These are phyloP conservation scores for Spinacia oleracea DNA, from an alignment of 179 eudicot genomes.

Conservation along the genomic window DNA sequence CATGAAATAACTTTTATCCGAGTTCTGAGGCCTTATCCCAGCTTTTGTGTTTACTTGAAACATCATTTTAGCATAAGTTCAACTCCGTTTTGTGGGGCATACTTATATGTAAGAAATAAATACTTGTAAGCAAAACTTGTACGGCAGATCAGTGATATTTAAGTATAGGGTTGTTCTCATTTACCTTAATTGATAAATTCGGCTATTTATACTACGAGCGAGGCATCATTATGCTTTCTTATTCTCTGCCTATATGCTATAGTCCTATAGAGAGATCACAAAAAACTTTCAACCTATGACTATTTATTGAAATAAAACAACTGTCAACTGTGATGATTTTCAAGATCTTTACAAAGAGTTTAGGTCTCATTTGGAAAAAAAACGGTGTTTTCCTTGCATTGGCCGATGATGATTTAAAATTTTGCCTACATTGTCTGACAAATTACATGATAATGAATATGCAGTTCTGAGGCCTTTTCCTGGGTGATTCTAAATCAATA, in stretches of 20 bases:
- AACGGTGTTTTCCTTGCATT: background rate
- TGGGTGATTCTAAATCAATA: no score
- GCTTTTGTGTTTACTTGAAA: background rate
- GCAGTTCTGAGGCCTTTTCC: background rate
- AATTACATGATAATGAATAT: background rate
- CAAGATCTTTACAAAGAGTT: background rate
- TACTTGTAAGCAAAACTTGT: no score
- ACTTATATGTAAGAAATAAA: background rate
- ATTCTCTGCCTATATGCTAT: background rate
- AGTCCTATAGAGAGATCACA: background rate
- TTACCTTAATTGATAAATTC: background rate
- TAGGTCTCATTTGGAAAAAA: background rate
- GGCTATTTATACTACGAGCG: background rate
- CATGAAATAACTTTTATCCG: conserved; percentile 7
- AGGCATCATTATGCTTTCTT: background rate
- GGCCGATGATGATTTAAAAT: background rate
- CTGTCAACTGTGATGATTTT: background rate
- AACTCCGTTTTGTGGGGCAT: background rate
- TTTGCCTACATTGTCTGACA: background rate
- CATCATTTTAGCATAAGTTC: background rate
- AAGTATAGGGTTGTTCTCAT: background rate
- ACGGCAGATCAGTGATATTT: background rate
- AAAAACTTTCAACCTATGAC: background rate
- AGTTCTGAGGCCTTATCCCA: conserved; percentile 10
- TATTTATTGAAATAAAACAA: background rate